Evolutionary conservation across 306 rosid species (phyloP), one percentile per base, ranked within the genome.

Genomic region (Coriaria nepalensis): DNA sequence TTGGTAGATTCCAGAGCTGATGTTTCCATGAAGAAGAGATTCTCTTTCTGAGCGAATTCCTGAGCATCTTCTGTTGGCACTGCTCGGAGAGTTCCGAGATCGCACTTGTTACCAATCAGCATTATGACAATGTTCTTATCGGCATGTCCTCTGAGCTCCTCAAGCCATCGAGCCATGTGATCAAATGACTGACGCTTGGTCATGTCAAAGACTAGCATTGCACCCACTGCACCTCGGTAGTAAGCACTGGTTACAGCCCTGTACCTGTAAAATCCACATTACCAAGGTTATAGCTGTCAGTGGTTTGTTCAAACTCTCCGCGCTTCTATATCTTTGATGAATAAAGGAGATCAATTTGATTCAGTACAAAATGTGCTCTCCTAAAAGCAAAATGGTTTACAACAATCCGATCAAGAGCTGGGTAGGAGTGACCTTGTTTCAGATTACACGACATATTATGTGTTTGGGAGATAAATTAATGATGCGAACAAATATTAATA

Each of bases 241-340:
- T 87, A 87, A 64, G 96, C 94, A 67, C 92, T 87, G 9, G 96
- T 82, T 37, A 87, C 94, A 48, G 96, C 96, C 53, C 94, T 66
- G 53, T 82, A 82, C 68, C 96, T 87, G 68, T 44, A 51, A 20
- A 53, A n/a, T n/a, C 0, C 51, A 10, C 34, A 20, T 20, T 20
- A 20, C 29, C 29, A 20, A 20, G 29, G 29, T 20, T 20, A 20
- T n/a, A n/a, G n/a, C n/a, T n/a, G n/a, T n/a, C n/a, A n/a, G n/a
- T n/a, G n/a, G n/a, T n/a, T n/a, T n/a, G n/a, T 20, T 20, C 29
- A 20, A 20, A 20, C 29, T 20, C 29, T 20, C 29, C 29, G 3
- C 29, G 29, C 29, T 20, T 3, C 29, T 20, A 3, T 20, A 20
- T 20, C 29, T 20, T 20, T 20, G 29, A 3, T 20, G 29, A 20